Conservation (phyloP, 176 grass and related monocot genomes). For the Lolium perenne region DNA sequence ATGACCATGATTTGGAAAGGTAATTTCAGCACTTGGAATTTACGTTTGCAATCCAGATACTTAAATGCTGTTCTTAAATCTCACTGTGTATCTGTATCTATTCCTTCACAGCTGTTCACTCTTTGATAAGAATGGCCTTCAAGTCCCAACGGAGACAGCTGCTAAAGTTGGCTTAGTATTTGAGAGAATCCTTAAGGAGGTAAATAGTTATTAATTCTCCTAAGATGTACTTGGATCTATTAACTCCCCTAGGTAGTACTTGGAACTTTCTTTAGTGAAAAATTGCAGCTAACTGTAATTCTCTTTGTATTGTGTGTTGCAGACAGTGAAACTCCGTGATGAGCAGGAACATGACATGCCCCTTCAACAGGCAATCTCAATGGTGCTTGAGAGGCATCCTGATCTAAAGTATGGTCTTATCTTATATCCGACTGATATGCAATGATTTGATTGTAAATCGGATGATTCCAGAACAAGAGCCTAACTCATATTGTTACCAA, state of each 20-base stretch:
- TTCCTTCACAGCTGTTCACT: constrained; percentile 68
- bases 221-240: background rate
- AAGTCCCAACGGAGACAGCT: constrained; percentile 70
- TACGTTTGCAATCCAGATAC: background rate
- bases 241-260: background rate
- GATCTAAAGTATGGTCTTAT: constrained; percentile 63
- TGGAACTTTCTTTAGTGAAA: background rate
- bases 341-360: constrained; percentile 83
- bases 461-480: background rate
- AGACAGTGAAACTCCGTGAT: constrained; percentile 76
- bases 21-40: background rate
- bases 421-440: background rate
- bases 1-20: constrained; percentile 98
- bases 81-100: constrained; percentile 19
- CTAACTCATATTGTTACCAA: constrained; percentile 33
- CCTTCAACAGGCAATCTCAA: constrained; percentile 78
- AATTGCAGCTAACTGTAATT: background rate
- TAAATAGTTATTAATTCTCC: constrained; percentile 20
- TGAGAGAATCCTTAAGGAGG: constrained; percentile 88
- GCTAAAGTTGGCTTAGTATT: constrained; percentile 81
- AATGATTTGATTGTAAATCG: background rate
- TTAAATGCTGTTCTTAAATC: background rate
- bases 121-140: constrained; percentile 74
- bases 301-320: constrained; percentile 20
- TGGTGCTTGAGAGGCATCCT: constrained; percentile 86